Base-by-base conservation (phyloP, 2,329 filamentous ascomycete species). In the Lecanosticta acicola region DNA sequence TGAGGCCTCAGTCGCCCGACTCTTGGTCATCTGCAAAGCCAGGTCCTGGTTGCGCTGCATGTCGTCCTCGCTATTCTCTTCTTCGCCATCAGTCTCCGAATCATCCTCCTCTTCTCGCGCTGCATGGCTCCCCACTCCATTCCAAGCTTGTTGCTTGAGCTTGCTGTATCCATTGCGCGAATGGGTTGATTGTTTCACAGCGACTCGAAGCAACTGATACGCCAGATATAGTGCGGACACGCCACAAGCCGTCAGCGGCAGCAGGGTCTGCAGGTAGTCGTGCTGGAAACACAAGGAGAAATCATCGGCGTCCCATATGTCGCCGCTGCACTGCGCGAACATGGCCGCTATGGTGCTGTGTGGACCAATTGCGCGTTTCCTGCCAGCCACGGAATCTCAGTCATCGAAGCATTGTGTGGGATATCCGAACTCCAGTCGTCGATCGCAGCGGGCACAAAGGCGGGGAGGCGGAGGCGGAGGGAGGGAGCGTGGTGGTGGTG, bases 211-310 rank as follows among this genome's bases (percentile, higher is more conserved):
- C 57, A 76, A 71, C 61, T 83, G 80, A 57, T 76, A 63, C 16
- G 76, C 57, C 46, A 95, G 77, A 56, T 81, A 74, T 42, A 85
- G 64, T 55, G 90, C 65, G 4, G 93, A 97, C 19, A 85, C 58
- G 52, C 70, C 76, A 66, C 89, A 79, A 47, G 84, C 74, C 50
- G 83, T 70, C 50, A 93, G 72, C 44, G 93, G 93, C 44, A 97
- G 75, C 38, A 94, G 73, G 50, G 87, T 80, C 67, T 87, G 83
- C 43, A 94, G 78, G 66, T 86, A 90, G 66, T 87, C 81, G 66
- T 71, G 72, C 62, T 80, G 75, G 56, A 84, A 81, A 62, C 81
- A 84, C 46, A 56, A 60, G 36, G 78, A 78, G 59, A 84, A 74
- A 66, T 84, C 80, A 64, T 84, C 80, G 50, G 69, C 64, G 55